Percentiles rank a stretch among this genome's conserved stretches.
Evolutionary conservation across 257 asterid genomes (phyloP).

Genomic region (Solanum acaule): DNA sequence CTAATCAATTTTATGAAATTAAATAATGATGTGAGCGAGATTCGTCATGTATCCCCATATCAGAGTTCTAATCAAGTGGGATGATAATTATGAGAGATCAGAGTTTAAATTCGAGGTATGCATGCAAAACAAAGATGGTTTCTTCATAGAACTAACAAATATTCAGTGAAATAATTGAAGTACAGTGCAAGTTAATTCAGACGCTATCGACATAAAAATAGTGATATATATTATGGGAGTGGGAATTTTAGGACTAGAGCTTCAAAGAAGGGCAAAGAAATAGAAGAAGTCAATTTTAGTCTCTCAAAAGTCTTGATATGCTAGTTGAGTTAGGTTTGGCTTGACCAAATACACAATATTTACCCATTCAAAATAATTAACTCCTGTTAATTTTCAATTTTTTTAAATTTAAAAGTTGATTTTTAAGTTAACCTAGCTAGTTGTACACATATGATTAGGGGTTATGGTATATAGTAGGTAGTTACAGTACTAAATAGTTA

Average conservation of each 20-base stretch:
- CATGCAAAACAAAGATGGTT: background rate
- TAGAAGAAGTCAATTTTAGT: background rate
- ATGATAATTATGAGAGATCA: background rate
- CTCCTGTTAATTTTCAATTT: background rate
- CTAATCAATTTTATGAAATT: background rate
- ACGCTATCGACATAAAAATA: background rate
- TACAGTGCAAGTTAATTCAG: too few species aligned
- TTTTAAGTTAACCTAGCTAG: background rate
- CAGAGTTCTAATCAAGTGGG: background rate
- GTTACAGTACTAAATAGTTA: background rate
- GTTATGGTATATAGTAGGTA: background rate
- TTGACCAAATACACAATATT: slow-evolving; percentile 9
- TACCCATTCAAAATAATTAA: background rate
- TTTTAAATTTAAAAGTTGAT: background rate
- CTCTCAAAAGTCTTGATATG: slow-evolving; percentile 6
- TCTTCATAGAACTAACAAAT: background rate
- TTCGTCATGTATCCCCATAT: accelerated
- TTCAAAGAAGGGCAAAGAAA: background rate
- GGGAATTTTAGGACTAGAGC: background rate
- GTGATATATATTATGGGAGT: background rate
- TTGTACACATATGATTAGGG: background rate
- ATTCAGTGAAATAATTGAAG: background rate
- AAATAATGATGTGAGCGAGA: background rate
- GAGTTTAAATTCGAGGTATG: background rate
- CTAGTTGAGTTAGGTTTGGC: slow-evolving; percentile 34